Percentiles rank a stretch among this genome's conserved stretches.
phyloP scores from a whole-genome alignment of 2,329 filamentous ascomycete genomes.

The Aspergillus latus region DNA sequence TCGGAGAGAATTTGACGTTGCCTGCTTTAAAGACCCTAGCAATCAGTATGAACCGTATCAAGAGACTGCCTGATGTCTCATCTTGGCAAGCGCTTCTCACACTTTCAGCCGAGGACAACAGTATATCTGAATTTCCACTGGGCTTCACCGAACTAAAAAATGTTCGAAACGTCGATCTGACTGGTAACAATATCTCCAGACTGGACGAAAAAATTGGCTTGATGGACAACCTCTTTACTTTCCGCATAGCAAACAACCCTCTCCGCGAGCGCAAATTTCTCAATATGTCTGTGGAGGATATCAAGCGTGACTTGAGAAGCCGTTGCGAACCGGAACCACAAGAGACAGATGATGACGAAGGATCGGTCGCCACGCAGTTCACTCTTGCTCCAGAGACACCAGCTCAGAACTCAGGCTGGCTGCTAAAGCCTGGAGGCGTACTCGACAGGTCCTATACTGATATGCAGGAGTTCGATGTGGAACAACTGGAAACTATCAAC shows the following conservation, averaged over 20 bases:
- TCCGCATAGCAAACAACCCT: slow-evolving; percentile 85
- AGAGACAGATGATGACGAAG: slow-evolving; percentile 39
- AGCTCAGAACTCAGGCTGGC: slow-evolving; percentile 34
- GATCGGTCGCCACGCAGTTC: slow-evolving; percentile 43
- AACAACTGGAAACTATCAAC: slow-evolving; percentile 48
- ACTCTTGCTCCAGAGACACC: slow-evolving; percentile 47
- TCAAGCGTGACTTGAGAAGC: slow-evolving; percentile 71
- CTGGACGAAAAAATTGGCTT: slow-evolving; percentile 73
- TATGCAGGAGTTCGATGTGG: slow-evolving; percentile 55
- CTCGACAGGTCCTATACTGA: slow-evolving; percentile 70
- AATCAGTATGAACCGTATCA: slow-evolving; percentile 78
- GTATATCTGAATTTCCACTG: slow-evolving; percentile 69
- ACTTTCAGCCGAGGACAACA: slow-evolving; percentile 78
- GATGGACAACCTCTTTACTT: slow-evolving; percentile 74
- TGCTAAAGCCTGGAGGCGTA: slow-evolving; percentile 45
- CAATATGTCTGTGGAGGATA: slow-evolving; percentile 73
- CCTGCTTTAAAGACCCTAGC: slow-evolving; percentile 72
- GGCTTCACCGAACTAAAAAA: slow-evolving; percentile 69
- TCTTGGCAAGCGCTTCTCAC: slow-evolving; percentile 72
- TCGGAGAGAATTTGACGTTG: slow-evolving; percentile 58
- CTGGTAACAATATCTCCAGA: slow-evolving; percentile 75
- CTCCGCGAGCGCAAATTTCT: slow-evolving; percentile 84
- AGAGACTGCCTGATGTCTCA: slow-evolving; percentile 69
- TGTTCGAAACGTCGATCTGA: slow-evolving; percentile 76
- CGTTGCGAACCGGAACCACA: slow-evolving; percentile 57